Base-by-base conservation (phyloP, 257 asterid genomes). In the Paraleonurus japonicus region DNA sequence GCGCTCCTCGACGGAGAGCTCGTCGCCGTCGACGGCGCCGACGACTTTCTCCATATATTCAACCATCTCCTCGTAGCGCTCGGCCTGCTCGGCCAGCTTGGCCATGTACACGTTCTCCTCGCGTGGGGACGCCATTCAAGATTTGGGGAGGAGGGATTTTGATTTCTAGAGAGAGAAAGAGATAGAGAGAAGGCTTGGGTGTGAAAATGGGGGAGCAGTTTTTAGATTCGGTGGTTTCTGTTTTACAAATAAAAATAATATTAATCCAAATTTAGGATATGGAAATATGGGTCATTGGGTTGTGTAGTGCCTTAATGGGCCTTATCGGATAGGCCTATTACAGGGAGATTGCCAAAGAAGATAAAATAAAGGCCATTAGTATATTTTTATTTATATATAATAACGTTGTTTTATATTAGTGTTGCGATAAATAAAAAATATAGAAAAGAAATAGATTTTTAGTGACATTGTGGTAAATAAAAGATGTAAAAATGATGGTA, bases 1-100 rank as follows among this genome's bases (percentile, higher is more conserved):
- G 15, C 96, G 92, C 76, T 89, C 95, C 87, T 87, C 96, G 22
- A 87, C 86, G 61, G 95, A 78, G 54, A 90, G 84, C 75, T 90
- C 96, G 47, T 85, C 88, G 32, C 84, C 83, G 71, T 89, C 89
- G 37, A 75, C 76, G 78, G 85, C 70, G 72, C 79, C 75, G 71
- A 80, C 87, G 75, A 83, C 87, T 61, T 83, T 83, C 83, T 83
- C 87, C 87, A 83, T 83, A 80, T 74, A 83, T 39, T 82, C 86
- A 2, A 82, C 86, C 86, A 82, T 82, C 80, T 82, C 86, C 77
- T 82, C 86, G 72, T 82, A 82, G 64, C 87, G 87, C 86, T 81
- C 86, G 51, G 83, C 83, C 82, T 81, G 82, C 85, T 81, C 85
- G 26, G 84, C 81, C 53, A 81, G 78, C 78, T 77, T 81, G 32